Evolutionary conservation across 257 asterid species (phyloP), one percentile per base, ranked within the genome.

Genomic region (Cinchona pubescens): DNA sequence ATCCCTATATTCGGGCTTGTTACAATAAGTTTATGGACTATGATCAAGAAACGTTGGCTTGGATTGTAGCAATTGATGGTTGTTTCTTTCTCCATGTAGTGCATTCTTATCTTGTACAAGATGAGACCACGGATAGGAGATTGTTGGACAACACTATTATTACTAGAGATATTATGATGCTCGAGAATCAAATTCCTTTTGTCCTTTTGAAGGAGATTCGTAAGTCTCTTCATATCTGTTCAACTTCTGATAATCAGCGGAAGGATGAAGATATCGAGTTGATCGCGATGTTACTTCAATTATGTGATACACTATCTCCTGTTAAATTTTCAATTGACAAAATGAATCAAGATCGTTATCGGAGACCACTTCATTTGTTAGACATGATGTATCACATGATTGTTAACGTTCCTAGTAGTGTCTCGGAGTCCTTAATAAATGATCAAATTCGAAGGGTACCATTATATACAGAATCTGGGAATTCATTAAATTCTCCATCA

Each of bases 1-100:
- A 84, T 61, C 83, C 88, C 21, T 42, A 30, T 12, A 42, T 71
- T 0, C 82, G 92, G 19, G 86, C 85, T 0, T 88, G 83, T 75
- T 84, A 82, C 72, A 80, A 76, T 69, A 68, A 75, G 82, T 82
- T 82, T 79, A 29, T 88, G 48, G 90, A 86, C 37, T 69, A 75
- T 18, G 85, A 86, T 64, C 82, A 73, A 49, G 79, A 79, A 1
- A 75, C 88, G 8, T 77, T 88, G 10, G 88, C 88, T 0, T 79
- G 85, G 88, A 82, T 88, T 1, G 35, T 86, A 0, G 84, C 89
- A 1, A 79, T 88, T 21, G 92, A 88, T 43, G 87, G 84, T 2
- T 76, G 88, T 2, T 86, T 80, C 76, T 79, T 84, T 77, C 71
- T 86, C 29, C 71, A 78, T 27, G 11, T 81, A 12, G 46, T 65